A percentile compares a stretch with the other conserved stretches of the same genome.
These are phyloP conservation scores for Coniochaeta ligniaria DNA, from an alignment of 2,329 filamentous ascomycete genomes.

Conservation along the genomic window DNA sequence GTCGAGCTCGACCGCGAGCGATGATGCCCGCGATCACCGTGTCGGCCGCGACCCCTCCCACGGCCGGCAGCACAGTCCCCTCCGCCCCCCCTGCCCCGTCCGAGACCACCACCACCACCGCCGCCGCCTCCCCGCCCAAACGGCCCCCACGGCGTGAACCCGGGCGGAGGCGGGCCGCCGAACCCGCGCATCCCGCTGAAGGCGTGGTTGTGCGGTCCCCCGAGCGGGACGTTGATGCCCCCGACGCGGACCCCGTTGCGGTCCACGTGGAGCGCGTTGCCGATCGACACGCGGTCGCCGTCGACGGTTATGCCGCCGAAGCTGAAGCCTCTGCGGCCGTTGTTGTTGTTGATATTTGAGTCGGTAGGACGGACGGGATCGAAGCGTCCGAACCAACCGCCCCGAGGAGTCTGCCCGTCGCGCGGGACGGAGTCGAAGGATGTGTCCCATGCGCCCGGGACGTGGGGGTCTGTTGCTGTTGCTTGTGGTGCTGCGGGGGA, in stretches of 20 bases:
- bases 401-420: conserved; percentile 2
- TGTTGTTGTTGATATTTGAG: neutral
- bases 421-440: conserved; percentile 15
- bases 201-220: neutral
- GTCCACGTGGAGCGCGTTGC: conserved; percentile 34
- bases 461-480: conserved; percentile 8
- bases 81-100: conserved; percentile 1
- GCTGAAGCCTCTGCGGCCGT: conserved; percentile 17
- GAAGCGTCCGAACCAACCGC: neutral
- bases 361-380: conserved; percentile 3
- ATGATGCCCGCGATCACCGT: conserved; percentile 8
- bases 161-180: neutral
- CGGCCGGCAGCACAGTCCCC: conserved; percentile 3
- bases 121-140: conserved; percentile 4
- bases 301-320: conserved; percentile 34
- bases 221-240: conserved; percentile 8
- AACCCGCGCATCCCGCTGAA: neutral
- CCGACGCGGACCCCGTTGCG: conserved; percentile 38
- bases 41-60: conserved; percentile 6
- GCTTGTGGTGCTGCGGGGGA: neutral
- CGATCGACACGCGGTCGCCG: conserved; percentile 34
- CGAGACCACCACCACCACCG: neutral
- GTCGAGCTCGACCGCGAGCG: conserved; percentile 20
- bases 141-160: neutral
- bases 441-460: conserved; percentile 25